These are phyloP conservation scores for Penicillium palitans DNA, from an alignment of 2,329 filamentous ascomycete species.

Conservation along the genomic window DNA sequence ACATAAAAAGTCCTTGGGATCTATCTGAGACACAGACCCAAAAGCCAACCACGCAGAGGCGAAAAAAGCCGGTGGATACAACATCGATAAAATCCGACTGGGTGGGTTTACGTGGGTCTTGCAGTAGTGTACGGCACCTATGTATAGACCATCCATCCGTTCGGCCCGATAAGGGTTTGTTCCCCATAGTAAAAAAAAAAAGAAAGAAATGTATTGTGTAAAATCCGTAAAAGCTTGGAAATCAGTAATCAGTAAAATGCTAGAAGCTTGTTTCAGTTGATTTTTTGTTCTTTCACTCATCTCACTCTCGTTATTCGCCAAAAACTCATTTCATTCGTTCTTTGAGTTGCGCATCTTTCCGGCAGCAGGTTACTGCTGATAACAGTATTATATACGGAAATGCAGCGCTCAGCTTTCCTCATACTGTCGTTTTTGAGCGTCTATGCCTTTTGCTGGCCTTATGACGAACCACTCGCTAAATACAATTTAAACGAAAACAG, in stretches of 20 bases:
- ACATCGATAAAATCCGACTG: background rate
- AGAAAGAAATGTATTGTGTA: background rate
- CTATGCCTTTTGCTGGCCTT: constrained; percentile 39
- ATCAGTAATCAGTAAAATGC: background rate
- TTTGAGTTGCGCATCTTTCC: constrained; percentile 1
- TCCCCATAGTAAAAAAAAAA: constrained; percentile 3
- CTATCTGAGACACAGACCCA: constrained; percentile 1
- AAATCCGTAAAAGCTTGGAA: constrained; percentile 2
- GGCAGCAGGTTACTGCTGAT: constrained; percentile 8
- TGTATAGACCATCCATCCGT: constrained; percentile 1
- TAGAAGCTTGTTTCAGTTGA: background rate
- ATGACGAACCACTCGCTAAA: constrained; percentile 51
- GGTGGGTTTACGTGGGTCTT: background rate
- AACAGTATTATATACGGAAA: constrained; percentile 7
- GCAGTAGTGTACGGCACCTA: background rate
- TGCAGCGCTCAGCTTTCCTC: constrained; percentile 9
- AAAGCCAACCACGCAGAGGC: background rate
- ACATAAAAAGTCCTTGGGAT: background rate
- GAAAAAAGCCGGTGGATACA: background rate
- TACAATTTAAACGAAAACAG: constrained; percentile 64
- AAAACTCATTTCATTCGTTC: constrained; percentile 1
- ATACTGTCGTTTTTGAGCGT: constrained; percentile 11
- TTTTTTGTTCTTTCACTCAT: constrained; percentile 6
- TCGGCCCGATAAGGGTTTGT: constrained; percentile 7
- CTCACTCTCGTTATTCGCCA: constrained; percentile 4